phyloP scores from a whole-genome alignment of 208 protist genomes.

The Vickermania ingenoplastis region DNA sequence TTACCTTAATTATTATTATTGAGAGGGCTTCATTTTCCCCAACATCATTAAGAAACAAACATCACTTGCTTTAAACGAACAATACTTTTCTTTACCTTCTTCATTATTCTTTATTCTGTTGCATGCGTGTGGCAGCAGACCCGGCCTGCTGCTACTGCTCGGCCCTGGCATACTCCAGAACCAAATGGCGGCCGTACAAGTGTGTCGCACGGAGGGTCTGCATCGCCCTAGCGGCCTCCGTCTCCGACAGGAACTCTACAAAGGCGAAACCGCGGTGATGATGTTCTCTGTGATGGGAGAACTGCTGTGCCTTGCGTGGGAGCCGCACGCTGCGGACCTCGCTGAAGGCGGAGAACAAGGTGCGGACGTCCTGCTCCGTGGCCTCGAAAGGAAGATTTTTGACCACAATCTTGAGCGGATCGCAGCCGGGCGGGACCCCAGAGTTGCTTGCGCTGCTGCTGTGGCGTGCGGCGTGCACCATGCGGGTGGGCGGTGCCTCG shows the following conservation, averaged over 20 bases:
- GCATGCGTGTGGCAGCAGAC: not conserved
- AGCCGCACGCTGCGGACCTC: constrained; percentile 95
- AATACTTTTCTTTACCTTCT: no score
- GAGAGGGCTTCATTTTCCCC: no score
- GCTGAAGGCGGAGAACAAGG: constrained; percentile 94
- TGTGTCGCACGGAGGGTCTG: constrained; percentile 90
- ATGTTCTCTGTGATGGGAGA: constrained; percentile 73
- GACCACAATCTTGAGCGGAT: constrained; percentile 93
- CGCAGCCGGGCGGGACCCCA: constrained; percentile 70
- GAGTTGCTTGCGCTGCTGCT: no score
- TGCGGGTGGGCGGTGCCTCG: constrained; percentile 11
- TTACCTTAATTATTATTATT: no score
- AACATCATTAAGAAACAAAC: no score
- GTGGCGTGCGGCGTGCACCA: not conserved
- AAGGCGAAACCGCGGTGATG: constrained; percentile 97
- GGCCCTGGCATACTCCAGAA: constrained; percentile 93
- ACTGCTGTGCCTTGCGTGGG: constrained; percentile 90
- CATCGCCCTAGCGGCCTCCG: constrained; percentile 92
- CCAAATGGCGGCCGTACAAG: constrained; percentile 96
- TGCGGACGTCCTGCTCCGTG: constrained; percentile 91
- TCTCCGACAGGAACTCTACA: constrained; percentile 95
- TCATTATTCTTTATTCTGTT: not conserved
- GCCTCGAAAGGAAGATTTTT: constrained; percentile 99
- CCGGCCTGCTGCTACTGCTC: constrained; percentile 67
- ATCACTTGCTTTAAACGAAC: no score